Evolutionary conservation across 2,329 filamentous ascomycete species (phyloP).

Genomic region (Amauroascus verrucosus): DNA sequence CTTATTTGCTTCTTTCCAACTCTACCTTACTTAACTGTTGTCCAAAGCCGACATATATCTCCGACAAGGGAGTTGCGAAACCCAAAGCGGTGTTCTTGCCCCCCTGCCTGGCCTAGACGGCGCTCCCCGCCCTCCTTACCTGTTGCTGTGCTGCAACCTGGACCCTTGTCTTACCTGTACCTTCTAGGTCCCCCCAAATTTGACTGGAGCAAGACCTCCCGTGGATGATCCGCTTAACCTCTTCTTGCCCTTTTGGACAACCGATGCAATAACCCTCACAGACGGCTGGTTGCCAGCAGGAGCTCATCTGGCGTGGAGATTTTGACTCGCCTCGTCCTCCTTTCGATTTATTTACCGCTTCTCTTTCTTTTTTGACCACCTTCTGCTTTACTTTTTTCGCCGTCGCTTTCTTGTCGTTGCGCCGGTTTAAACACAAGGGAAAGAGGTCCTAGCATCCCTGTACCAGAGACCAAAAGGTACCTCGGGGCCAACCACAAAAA

Average conservation of each 20-base stretch:
- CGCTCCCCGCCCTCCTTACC: neutral
- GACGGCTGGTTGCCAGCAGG: neutral
- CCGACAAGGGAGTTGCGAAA: constrained; percentile 3
- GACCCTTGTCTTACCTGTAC: constrained; percentile 7
- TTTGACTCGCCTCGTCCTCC: neutral
- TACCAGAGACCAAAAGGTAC: neutral
- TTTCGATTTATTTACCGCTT: neutral
- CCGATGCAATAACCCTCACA: neutral
- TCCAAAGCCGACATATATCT: neutral
- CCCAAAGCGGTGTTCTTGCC: neutral
- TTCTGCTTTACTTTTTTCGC: constrained; percentile 3
- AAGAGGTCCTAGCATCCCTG: constrained; percentile 1
- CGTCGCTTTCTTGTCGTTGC: neutral
- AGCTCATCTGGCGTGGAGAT: neutral
- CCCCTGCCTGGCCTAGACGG: neutral
- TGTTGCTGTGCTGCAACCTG: neutral
- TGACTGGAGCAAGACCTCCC: neutral
- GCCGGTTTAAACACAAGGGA: neutral
- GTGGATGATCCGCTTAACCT: neutral
- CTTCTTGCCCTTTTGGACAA: neutral
- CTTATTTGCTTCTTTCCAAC: neutral
- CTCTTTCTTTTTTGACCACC: neutral
- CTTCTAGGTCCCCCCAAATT: neutral
- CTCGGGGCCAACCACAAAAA: neutral
- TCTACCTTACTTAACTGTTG: neutral